Evolutionary conservation across 2,329 filamentous ascomycete genomes (phyloP).

Genomic region (Mollisiaceae sp.): DNA sequence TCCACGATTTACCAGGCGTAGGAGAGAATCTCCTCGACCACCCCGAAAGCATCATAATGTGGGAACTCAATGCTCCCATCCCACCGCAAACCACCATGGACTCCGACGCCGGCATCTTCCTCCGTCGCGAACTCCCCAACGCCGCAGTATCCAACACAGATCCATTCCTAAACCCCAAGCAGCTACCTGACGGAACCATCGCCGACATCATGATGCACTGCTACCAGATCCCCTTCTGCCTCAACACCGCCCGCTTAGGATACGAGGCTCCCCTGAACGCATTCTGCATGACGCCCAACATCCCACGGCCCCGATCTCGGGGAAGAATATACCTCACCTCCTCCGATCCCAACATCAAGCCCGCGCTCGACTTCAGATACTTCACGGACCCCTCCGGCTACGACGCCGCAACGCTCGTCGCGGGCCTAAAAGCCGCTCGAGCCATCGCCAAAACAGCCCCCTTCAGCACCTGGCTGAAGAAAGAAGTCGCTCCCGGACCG

Average conservation of each 20-base stretch:
- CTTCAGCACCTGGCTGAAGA: conserved; percentile 49
- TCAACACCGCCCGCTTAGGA: conserved; percentile 82
- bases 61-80: conserved; percentile 49
- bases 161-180: conserved; percentile 42
- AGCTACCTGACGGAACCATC: conserved; percentile 69
- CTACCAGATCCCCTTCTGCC: conserved; percentile 91
- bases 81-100: conserved; percentile 57
- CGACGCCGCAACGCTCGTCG: conserved; percentile 54
- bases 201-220: conserved; percentile 96
- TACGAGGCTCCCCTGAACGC: conserved; percentile 59
- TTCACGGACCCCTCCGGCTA: conserved; percentile 61
- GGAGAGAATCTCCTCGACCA: conserved; percentile 46
- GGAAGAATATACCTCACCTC: conserved; percentile 63
- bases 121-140: conserved; percentile 76
- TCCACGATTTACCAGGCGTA: conserved; percentile 43
- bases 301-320: conserved; percentile 65
- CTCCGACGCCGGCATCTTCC: conserved; percentile 61
- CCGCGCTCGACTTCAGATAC: conserved; percentile 60
- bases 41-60: conserved; percentile 53
- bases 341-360: conserved; percentile 47
- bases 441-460: conserved; percentile 45
- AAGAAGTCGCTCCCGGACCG: conserved; percentile 46
- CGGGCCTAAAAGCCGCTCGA: conserved; percentile 44
- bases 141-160: conserved; percentile 59
- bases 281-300: conserved; percentile 59